Conservation (phyloP, 345 rosid genomes). For the Arabis alpina region DNA sequence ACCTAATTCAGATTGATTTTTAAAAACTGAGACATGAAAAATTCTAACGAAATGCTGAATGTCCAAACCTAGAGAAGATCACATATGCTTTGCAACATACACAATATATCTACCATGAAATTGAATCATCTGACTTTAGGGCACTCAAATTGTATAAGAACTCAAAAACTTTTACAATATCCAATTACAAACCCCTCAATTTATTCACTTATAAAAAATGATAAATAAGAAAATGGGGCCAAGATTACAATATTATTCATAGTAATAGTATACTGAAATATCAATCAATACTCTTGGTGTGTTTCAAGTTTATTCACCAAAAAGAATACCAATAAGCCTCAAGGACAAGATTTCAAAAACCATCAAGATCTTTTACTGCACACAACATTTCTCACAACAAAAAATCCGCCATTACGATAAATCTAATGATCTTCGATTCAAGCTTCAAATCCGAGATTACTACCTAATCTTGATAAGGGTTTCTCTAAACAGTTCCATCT, state of each 20-base stretch:
- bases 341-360: slow-evolving; percentile 29
- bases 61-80: too few relatives aligned
- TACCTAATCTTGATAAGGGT: slow-evolving; percentile 36
- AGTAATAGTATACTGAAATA: slow-evolving; percentile 12
- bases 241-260: slow-evolving; percentile 30
- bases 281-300: slow-evolving; percentile 38
- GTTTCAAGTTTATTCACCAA: slow-evolving; percentile 37
- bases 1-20: too few relatives aligned
- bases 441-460: slow-evolving; percentile 26
- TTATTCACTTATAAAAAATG: not conserved
- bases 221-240: slow-evolving; percentile 11
- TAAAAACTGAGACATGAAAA: too few relatives aligned
- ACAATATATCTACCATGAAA: not conserved
- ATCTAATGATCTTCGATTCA: slow-evolving; percentile 5
- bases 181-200: slow-evolving; percentile 28
- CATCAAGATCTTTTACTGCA: slow-evolving; percentile 28
- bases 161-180: slow-evolving; percentile 26
- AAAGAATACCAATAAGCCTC: slow-evolving; percentile 25
- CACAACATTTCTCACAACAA: slow-evolving; percentile 30
- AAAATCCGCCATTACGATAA: slow-evolving; percentile 10
- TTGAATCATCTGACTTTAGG: not conserved
- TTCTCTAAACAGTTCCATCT: slow-evolving; percentile 18
- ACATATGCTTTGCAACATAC: too few relatives aligned
- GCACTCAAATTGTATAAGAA: slow-evolving; percentile 9
- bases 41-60: too few relatives aligned